A percentile compares a stretch with the other conserved stretches of the same genome.
Evolutionary conservation across 2,329 filamentous ascomycete genomes (phyloP).

Genomic region (Trichoderma oligosporum): DNA sequence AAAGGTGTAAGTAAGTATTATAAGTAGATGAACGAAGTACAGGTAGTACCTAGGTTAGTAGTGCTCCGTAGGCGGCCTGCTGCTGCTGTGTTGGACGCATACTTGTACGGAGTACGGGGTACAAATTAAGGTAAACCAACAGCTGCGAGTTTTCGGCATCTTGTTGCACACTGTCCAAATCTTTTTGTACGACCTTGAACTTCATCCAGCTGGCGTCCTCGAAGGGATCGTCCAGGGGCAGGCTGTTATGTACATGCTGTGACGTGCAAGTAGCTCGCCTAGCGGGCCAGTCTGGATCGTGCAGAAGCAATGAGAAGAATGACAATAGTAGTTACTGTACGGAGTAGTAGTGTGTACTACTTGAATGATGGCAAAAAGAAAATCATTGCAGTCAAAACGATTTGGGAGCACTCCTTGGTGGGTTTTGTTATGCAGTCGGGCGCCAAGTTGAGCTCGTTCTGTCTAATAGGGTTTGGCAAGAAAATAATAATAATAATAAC

Average conservation of each 20-base stretch:
- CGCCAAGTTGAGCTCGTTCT: conserved; percentile 15
- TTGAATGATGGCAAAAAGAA: no score
- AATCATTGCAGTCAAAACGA: conserved; percentile 4
- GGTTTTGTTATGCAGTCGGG: conserved; percentile 8
- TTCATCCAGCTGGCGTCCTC: no score
- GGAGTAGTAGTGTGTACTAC: no score
- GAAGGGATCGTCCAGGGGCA: no score
- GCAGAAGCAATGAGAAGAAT: no score
- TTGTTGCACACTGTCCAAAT: neutral
- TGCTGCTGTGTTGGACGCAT: no score
- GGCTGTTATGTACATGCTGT: conserved; percentile 11
- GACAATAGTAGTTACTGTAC: no score
- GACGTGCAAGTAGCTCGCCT: conserved; percentile 11
- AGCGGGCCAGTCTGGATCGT: conserved; percentile 1
- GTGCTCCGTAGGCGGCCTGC: neutral
- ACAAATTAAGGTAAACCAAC: neutral
- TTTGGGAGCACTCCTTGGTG: conserved; percentile 3
- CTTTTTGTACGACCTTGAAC: no score
- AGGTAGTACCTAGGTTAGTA: no score
- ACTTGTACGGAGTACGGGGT: no score
- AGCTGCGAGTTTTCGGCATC: conserved; percentile 7
- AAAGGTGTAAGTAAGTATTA: no score
- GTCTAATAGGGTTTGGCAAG: conserved; percentile 1
- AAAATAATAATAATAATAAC: neutral
- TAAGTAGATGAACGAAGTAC: no score